Percentiles rank a stretch among this genome's conserved stretches.
These are phyloP conservation scores for Dioscorea zingiberensis DNA, from an alignment of 106 monocot genomes.

Conservation along the genomic window DNA sequence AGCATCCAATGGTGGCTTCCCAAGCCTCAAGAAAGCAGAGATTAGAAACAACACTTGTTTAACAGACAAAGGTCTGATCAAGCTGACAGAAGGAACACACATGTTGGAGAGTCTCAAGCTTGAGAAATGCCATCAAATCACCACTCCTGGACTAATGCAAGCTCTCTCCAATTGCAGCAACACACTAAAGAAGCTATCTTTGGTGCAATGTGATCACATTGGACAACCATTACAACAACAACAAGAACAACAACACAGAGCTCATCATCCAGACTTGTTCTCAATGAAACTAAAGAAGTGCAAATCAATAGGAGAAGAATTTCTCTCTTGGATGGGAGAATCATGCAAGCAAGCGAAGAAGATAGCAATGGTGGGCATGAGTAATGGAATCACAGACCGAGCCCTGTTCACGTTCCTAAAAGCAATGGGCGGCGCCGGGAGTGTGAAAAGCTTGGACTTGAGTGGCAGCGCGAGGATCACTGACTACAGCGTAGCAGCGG, in stretches of 20 bases:
- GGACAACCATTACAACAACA: background rate
- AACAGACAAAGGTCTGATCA: background rate
- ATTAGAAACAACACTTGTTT: background rate
- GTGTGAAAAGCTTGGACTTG: background rate
- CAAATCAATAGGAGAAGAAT: background rate
- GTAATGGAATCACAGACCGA: background rate
- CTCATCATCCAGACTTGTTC: background rate
- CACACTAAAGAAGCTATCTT: background rate
- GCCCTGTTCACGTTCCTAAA: background rate
- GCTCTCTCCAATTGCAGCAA: background rate
- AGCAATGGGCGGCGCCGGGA: background rate
- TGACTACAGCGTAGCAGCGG: background rate
- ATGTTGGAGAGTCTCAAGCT: background rate
- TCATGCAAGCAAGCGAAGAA: background rate
- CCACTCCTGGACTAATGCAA: background rate
- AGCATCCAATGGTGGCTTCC: background rate
- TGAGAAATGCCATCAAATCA: constrained; percentile 1
- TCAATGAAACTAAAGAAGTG: constrained; percentile 5
- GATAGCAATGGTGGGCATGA: background rate
- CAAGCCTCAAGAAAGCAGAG: background rate
- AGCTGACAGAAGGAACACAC: background rate
- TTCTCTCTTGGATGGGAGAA: background rate
- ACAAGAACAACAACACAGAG: too few species aligned
- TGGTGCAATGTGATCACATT: background rate
- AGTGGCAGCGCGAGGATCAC: background rate